Evolutionary conservation across 192 early-diverging fungal genomes (phyloP), one percentile per base, ranked within the genome.

Genomic region (Entomortierella parvispora): DNA sequence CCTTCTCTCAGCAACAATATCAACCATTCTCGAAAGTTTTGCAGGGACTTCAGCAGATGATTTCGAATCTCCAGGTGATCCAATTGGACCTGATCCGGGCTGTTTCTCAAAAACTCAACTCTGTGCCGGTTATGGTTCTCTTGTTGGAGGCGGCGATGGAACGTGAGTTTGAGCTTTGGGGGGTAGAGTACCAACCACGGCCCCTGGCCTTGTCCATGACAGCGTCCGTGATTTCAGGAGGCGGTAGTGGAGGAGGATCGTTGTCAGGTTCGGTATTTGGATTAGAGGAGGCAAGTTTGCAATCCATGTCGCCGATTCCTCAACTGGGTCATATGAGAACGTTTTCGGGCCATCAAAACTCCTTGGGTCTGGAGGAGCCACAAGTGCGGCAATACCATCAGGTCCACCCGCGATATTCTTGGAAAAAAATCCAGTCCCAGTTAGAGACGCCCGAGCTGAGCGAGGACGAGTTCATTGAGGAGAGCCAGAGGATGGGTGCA

Each of bases 71-170:
- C 8, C 28, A 40, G 15, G 49, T 64, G 4, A 77, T 77, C 22
- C 74, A 77, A 46, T 46, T 77, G 14, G 74, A 77, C 25, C 18
- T 77, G 3, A 49, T 68, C 56, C 32, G 44, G 22, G 65, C 56
- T 29, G 29, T 77, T 0, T 68, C 65, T 4, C 74, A 64, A 9
- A 56, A 59, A 37, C 11, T 68, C 20, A 77, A 77, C 61, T 68
- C 65, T 6, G 68, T 77, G 9, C 63, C 74, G 2, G 66, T 37
- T 0, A 77, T 77, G 74, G 47, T 77, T 4, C 58, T 52, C 23
- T 59, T 77, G 28, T 42, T 77, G 33, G 74, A 77, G 37, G 74
- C 58, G 22, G 60, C 74, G 4, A 77, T 77, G 1, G 74, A 77
- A 25, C 65, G 58, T 2, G 74, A 77, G 33, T 77, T 77, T 53